Evolutionary conservation across 352 stramenopile species (phyloP).

Genomic region (Phytopythium boreale): DNA sequence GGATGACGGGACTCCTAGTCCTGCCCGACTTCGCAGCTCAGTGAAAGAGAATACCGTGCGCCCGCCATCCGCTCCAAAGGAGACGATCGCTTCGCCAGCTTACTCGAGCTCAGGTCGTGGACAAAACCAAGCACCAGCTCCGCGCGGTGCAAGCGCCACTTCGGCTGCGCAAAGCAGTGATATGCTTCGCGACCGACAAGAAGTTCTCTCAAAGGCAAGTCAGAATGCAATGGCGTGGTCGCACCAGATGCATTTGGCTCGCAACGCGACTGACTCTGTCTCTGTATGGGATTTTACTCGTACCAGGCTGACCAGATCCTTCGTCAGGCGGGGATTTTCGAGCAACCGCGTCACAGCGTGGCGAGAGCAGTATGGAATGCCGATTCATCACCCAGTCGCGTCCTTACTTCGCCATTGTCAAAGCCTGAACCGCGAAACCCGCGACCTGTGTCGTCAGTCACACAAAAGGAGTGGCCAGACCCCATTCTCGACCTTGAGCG

Average conservation of each 20-base stretch:
- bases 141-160: not conserved
- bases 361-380: not conserved
- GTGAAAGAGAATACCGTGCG: not conserved
- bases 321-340: slow-evolving; percentile 34
- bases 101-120: not conserved
- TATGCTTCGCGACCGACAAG: slow-evolving; percentile 29
- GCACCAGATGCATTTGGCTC: not conserved
- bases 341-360: not conserved
- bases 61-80: not conserved
- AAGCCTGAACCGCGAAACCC: slow-evolving; percentile 1
- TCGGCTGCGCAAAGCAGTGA: slow-evolving; percentile 2
- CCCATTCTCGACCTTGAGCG: slow-evolving; percentile 56
- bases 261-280: not conserved
- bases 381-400: not conserved
- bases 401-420: not conserved
- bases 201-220: slow-evolving; percentile 31
- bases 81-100: not conserved
- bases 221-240: not conserved
- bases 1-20: not conserved
- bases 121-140: not conserved
- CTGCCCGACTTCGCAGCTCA: not conserved
- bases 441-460: slow-evolving; percentile 23
- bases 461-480: slow-evolving; percentile 53
- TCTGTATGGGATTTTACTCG: not conserved
- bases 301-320: slow-evolving; percentile 45